phyloP scores from a whole-genome alignment of 2,329 filamentous ascomycete genomes.

The Macrophomina phaseolina region DNA sequence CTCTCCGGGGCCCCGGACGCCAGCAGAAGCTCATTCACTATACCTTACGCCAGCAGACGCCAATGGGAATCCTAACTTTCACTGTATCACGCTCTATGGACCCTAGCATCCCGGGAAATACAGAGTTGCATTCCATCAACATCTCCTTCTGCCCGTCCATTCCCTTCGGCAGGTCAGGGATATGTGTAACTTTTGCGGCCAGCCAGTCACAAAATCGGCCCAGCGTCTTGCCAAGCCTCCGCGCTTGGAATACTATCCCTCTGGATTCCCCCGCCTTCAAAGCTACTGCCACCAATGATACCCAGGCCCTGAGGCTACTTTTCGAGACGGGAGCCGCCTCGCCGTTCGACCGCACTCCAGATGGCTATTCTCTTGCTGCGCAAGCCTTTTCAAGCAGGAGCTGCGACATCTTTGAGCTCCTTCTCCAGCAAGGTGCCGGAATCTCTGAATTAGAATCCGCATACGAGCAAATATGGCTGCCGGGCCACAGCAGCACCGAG shows the following conservation, averaged over 20 bases:
- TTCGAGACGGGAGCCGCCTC: not conserved
- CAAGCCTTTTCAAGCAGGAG: not conserved
- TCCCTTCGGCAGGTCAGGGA: not conserved
- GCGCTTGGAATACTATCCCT: not conserved
- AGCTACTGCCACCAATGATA: not conserved
- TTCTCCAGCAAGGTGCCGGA: not conserved
- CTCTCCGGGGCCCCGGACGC: no score
- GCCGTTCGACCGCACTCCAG: not conserved
- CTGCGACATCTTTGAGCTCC: not conserved
- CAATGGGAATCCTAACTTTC: not conserved
- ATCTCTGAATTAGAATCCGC: not conserved
- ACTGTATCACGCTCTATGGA: not conserved
- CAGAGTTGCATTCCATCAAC: not conserved
- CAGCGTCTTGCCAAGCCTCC: not conserved
- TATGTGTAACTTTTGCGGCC: not conserved
- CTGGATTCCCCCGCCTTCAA: not conserved
- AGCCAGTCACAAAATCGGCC: not conserved
- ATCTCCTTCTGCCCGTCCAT: not conserved
- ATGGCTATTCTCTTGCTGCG: not conserved
- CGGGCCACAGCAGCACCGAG: no score
- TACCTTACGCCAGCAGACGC: not conserved
- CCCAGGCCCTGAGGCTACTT: not conserved
- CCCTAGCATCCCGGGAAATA: accelerated
- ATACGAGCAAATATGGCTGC: accelerated
- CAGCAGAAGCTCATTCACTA: not conserved